phyloP scores from a whole-genome alignment of 306 rosid genomes.

The Sophora flavescens region DNA sequence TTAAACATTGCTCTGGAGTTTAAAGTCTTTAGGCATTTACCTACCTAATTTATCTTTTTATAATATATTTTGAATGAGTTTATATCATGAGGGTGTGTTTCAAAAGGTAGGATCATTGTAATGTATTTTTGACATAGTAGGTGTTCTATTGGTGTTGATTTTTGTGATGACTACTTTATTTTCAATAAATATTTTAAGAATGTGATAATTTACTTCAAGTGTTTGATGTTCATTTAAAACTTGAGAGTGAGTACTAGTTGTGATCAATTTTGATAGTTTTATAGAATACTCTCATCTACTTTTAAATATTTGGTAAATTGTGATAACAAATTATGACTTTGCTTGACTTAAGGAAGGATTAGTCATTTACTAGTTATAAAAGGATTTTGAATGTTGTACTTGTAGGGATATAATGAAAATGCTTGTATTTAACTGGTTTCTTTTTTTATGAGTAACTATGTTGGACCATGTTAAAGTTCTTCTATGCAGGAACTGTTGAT shows the following conservation, averaged over 20 bases:
- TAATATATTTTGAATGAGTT: too few species aligned
- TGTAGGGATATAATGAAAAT: background rate
- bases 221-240: conserved; percentile 35
- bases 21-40: too few species aligned
- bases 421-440: background rate
- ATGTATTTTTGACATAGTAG: too few species aligned
- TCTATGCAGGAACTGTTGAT: background rate
- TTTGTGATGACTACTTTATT: conserved; percentile 39
- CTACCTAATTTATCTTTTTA: too few species aligned
- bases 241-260: conserved; percentile 39
- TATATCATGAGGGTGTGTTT: too few species aligned
- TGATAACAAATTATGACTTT: conserved; percentile 12
- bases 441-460: background rate
- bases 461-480: background rate
- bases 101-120: too few species aligned
- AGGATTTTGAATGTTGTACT: background rate
- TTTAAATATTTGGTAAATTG: background rate
- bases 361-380: background rate
- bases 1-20: too few species aligned
- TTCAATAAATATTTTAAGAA: conserved; percentile 41
- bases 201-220: conserved; percentile 25
- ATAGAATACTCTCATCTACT: background rate
- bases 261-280: conserved; percentile 49
- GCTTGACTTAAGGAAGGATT: too few species aligned
- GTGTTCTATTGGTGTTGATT: too few species aligned